Evolutionary conservation across 1,139 yeast species (phyloP).

Genomic region (Candida sp.): DNA sequence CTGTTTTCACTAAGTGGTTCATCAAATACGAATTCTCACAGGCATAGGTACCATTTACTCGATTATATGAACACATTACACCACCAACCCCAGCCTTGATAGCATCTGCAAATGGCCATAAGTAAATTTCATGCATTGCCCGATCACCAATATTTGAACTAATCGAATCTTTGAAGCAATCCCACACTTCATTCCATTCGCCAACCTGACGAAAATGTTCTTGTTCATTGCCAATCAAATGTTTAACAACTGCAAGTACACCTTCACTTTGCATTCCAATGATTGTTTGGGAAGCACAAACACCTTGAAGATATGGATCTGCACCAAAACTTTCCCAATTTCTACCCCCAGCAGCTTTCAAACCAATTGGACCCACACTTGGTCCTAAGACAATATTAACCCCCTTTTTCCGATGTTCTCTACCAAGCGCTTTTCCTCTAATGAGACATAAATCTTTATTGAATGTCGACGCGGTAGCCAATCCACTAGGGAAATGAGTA

Average conservation of each 20-base stretch:
- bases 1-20: constrained; percentile 56
- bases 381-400: constrained; percentile 65
- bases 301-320: constrained; percentile 62
- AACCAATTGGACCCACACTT: constrained; percentile 60
- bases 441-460: constrained; percentile 49
- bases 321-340: constrained; percentile 68
- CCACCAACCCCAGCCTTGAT: constrained; percentile 60
- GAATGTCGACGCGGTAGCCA: constrained; percentile 59
- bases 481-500: constrained; percentile 57
- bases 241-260: constrained; percentile 53
- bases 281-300: constrained; percentile 50
- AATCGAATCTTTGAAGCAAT: constrained; percentile 30
- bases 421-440: constrained; percentile 57
- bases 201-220: constrained; percentile 61
- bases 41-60: constrained; percentile 55
- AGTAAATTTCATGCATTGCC: constrained; percentile 58
- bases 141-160: constrained; percentile 58
- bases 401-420: constrained; percentile 53
- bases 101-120: constrained; percentile 69
- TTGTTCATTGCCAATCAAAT: constrained; percentile 60
- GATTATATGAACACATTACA: constrained; percentile 61
- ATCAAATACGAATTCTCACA: constrained; percentile 60
- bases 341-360: constrained; percentile 61
- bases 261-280: constrained; percentile 60
- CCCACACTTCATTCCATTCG: constrained; percentile 50